Conservation (phyloP, 345 rosid species). For the Acer yangbiense region DNA sequence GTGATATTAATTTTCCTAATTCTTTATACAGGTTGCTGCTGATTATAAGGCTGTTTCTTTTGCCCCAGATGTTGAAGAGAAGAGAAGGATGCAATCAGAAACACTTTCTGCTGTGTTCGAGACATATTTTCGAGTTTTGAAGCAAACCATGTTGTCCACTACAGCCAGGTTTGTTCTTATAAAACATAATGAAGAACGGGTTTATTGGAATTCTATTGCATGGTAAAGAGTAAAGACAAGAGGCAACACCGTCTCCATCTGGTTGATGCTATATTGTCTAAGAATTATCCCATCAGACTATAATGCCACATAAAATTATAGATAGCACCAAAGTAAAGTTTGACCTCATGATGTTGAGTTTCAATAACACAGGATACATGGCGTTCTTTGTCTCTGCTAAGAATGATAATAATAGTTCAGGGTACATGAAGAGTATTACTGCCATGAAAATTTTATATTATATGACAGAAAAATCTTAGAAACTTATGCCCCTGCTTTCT, state of each 20-base stretch:
- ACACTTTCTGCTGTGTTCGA: constrained; percentile 84
- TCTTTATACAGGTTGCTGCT: constrained; percentile 64
- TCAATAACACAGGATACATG: no score
- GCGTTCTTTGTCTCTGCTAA: no score
- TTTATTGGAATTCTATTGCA: background rate
- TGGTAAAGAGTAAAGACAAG: background rate
- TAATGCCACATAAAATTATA: background rate
- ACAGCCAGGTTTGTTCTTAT: constrained; percentile 49
- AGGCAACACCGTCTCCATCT: background rate
- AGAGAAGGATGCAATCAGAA: constrained; percentile 75
- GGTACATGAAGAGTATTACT: background rate
- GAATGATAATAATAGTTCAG: background rate
- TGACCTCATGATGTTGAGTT: no score
- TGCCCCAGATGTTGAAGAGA: constrained; percentile 59
- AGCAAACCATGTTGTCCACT: constrained; percentile 57
- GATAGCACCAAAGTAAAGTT: background rate
- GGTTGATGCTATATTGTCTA: background rate
- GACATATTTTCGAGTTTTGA: constrained; percentile 89
- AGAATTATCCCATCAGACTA: background rate
- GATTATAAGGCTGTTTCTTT: constrained; percentile 78
- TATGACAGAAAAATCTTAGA: background rate
- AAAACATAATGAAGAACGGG: constrained; percentile 9
- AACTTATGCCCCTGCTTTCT: background rate
- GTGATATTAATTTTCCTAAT: constrained; percentile 5
- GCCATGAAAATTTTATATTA: background rate